phyloP scores from a whole-genome alignment of 306 rosid genomes.

The Leucaena leucocephala region DNA sequence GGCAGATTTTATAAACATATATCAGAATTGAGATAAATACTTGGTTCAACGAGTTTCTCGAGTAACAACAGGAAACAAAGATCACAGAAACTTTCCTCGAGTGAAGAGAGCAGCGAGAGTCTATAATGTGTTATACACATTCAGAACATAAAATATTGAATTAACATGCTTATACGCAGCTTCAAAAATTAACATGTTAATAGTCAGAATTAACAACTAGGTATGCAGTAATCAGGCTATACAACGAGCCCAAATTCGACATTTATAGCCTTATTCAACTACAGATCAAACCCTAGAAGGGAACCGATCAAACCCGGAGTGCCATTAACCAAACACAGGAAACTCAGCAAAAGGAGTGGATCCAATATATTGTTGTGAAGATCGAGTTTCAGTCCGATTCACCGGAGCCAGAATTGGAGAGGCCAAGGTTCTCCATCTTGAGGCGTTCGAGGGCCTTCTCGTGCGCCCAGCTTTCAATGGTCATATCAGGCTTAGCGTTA shows the following conservation, averaged over 20 bases:
- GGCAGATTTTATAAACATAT: conserved; percentile 16
- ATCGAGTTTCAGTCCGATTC: conserved; percentile 50
- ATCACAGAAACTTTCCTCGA: neutral
- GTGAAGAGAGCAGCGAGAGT: neutral
- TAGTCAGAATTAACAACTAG: neutral
- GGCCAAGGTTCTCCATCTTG: conserved; percentile 54
- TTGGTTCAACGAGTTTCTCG: neutral
- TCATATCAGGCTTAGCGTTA: conserved; percentile 97
- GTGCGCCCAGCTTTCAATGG: conserved; percentile 99
- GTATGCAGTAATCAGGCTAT: conserved; percentile 14
- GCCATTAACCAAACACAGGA: conserved; percentile 24
- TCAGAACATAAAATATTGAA: conserved; percentile 29
- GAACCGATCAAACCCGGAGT: conserved; percentile 17
- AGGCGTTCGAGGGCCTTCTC: conserved; percentile 96
- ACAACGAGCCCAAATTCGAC: conserved; percentile 13
- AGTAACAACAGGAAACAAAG: neutral
- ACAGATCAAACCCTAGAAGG: conserved; percentile 19
- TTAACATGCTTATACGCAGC: conserved; percentile 36
- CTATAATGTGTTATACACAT: conserved; percentile 40
- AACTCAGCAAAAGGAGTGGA: conserved; percentile 26
- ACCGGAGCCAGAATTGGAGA: conserved; percentile 24
- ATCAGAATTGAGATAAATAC: neutral
- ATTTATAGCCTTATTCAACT: conserved; percentile 36
- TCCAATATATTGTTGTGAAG: conserved; percentile 32
- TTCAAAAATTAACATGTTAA: conserved; percentile 19